Evolutionary conservation across 2,329 filamentous ascomycete genomes (phyloP).

Genomic region (Ramichloridium luteum): DNA sequence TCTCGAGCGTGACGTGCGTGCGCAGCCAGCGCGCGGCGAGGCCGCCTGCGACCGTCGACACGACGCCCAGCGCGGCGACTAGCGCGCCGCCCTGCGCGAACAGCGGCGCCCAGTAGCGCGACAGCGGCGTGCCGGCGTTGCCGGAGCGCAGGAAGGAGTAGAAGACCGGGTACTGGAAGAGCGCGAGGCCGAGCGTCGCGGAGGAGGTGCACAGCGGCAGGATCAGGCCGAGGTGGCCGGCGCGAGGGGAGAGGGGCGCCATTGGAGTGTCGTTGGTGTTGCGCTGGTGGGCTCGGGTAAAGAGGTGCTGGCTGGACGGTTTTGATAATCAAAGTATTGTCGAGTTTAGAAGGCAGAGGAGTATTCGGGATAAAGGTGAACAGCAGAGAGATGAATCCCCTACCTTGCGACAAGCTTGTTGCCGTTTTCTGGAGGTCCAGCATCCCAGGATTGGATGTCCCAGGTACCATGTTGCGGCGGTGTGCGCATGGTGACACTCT

Average conservation of each 20-base stretch:
- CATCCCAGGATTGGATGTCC: too few species aligned
- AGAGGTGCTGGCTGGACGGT: not conserved
- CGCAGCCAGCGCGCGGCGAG: conserved; percentile 17
- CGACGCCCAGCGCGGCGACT: conserved; percentile 12
- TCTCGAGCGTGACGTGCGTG: conserved; percentile 17
- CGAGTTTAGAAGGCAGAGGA: too few species aligned
- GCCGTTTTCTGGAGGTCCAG: too few species aligned
- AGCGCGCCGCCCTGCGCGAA: conserved; percentile 14
- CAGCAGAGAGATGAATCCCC: too few species aligned
- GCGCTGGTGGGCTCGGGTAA: not conserved
- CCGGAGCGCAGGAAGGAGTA: conserved; percentile 13
- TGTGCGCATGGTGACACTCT: too few species aligned
- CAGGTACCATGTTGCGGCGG: too few species aligned
- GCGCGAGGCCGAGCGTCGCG: conserved; percentile 20
- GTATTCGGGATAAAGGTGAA: too few species aligned
- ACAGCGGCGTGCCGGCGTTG: conserved; percentile 16
- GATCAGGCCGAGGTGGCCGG: conserved; percentile 19
- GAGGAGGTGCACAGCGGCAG: conserved; percentile 20
- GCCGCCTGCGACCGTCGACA: conserved; percentile 12
- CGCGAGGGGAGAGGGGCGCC: conserved; percentile 16
- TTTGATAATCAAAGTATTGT: conserved; percentile 3
- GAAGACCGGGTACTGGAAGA: conserved; percentile 21
- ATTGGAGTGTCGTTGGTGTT: conserved; percentile 8
- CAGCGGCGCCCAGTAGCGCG: conserved; percentile 17
- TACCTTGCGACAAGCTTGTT: too few species aligned